Evolutionary conservation across 2,329 filamentous ascomycete genomes (phyloP), one percentile per base, ranked within the genome.

Genomic region (Fusarium acutatum): DNA sequence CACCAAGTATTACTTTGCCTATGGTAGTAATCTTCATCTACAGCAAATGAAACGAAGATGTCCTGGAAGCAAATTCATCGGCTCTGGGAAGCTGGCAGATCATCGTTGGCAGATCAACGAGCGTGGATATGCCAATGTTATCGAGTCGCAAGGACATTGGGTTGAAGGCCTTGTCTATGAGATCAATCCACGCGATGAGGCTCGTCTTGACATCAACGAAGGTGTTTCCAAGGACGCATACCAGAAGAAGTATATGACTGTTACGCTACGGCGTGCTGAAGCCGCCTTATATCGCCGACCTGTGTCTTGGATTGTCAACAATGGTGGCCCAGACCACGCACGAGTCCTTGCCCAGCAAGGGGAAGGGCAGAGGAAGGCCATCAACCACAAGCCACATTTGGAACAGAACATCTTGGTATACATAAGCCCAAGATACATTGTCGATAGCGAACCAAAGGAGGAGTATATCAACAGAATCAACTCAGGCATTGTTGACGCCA

Each of bases 101-200:
- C 81, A 83, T 71, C 78, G 80, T 37, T 86, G 84, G 82, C 83
- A 85, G 74, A 86, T 86, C 80, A 86, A 86, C 75, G 79, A 85
- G 77, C 82, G 84, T 30, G 84, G 84, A 34, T 86, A 82, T 57
- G 85, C 84, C 64, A 86, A 86, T 71, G 79, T 86, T 34, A 64
- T 84, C 22, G 74, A 75, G 46, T 73, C 77, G 17, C 64, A 78
- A 32, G 81, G 81, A 12, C 79, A 78, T 37, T 80, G 79, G 75
- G 83, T 85, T 18, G 80, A 84, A 47, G 84, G 83, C 10, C 81
- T 85, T 24, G 79, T 84, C n/a, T 85, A 83, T 66, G 80, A 82
- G 63, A 81, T 85, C 57, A 79, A 80, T 64, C 59, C 73, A 5
- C 60, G 66, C 8, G 84, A 85, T 63, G 84, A 85, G 71, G 77